Evolutionary conservation across 164 flowering plant species (phyloP).

Genomic region (Berberis thunbergii): DNA sequence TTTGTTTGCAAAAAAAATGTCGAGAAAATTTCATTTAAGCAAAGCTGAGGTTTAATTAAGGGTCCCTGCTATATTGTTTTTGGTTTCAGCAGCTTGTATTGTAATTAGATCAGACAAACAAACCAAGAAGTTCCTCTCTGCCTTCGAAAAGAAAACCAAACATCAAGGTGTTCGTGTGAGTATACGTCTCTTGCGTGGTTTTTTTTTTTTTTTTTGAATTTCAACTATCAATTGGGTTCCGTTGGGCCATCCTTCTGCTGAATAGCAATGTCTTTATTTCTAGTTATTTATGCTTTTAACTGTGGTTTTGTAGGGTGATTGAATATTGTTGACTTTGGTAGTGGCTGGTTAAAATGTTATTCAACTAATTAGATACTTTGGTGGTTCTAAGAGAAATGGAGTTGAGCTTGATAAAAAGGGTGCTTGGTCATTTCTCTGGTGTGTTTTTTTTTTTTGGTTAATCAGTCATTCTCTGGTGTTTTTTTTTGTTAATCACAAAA

Average conservation of each 20-base stretch:
- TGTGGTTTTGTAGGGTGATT: conserved; percentile 23
- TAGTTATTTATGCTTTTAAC: neutral
- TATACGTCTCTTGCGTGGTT: neutral
- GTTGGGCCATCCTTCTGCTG: no score
- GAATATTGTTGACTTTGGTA: conserved; percentile 27
- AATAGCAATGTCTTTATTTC: no score
- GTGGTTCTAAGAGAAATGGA: neutral
- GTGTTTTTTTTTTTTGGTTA: no score
- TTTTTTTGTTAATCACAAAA: no score
- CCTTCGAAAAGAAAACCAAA: conserved; percentile 27
- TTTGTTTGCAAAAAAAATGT: neutral
- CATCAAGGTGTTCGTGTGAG: conserved; percentile 40
- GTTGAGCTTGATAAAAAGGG: neutral
- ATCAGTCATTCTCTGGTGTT: no score
- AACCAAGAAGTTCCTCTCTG: conserved; percentile 24
- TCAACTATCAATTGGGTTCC: no score
- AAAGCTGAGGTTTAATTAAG: conserved; percentile 26
- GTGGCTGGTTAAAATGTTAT: conserved; percentile 56
- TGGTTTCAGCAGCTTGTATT: conserved; percentile 32
- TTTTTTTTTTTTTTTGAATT: no score
- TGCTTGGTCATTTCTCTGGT: no score
- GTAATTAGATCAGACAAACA: conserved; percentile 34
- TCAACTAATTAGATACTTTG: conserved; percentile 23
- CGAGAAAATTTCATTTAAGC: neutral
- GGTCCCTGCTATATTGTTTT: conserved; percentile 16